Base-by-base conservation (phyloP, 1,139 yeast genomes). In the Suhomyces yuchorum region DNA sequence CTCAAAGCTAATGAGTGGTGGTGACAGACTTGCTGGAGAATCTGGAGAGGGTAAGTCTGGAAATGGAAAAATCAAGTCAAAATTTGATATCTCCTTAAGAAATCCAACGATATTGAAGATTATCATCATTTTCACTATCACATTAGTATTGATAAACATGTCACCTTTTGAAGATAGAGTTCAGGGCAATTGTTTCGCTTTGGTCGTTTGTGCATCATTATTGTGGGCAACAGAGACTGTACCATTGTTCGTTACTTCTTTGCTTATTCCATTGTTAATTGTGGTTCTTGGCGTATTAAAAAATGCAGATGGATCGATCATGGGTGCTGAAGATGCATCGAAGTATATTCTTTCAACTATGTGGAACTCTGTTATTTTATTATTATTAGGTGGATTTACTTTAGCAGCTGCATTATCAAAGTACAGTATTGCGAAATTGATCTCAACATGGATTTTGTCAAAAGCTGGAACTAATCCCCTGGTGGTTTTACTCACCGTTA, bases 341-440 rank as follows among this genome's bases (percentile, higher is more conserved):
- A 68, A 78, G 34, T 80, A 60, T 51, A 80, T 84, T 44, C 72
- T 85, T 20, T 63, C 80, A 1, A 69, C 81, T 9, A 84, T 85
- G 91, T 85, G 90, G 90, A 82, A 84, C 48, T 84, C 90, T 1
- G 87, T 86, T 3, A 84, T 85, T 52, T 78, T 85, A 75, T 75
- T 85, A 51, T 69, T 85, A 47, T 67, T 85, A 44, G 90, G 90
- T 51, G 92, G 92, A 26, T 85, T 85, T 63, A 83, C 90, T 2
- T 68, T 85, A 48, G 90, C 90, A 32, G 90, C 87, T 30, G 88
- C 88, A 1, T 71, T 85, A 52, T 81, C 90, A 11, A 84, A 85
- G 59, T 85, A 81, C 60, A 83, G 84, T 57, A 81, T 85, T 55
- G 90, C 91, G 5, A 82, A 80, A 60, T 75, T 84, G 50, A 68